A percentile compares a stretch with the other conserved stretches of the same genome.
These are phyloP conservation scores for Ascochyta lentis DNA, from an alignment of 2,329 filamentous ascomycete genomes.

Conservation along the genomic window DNA sequence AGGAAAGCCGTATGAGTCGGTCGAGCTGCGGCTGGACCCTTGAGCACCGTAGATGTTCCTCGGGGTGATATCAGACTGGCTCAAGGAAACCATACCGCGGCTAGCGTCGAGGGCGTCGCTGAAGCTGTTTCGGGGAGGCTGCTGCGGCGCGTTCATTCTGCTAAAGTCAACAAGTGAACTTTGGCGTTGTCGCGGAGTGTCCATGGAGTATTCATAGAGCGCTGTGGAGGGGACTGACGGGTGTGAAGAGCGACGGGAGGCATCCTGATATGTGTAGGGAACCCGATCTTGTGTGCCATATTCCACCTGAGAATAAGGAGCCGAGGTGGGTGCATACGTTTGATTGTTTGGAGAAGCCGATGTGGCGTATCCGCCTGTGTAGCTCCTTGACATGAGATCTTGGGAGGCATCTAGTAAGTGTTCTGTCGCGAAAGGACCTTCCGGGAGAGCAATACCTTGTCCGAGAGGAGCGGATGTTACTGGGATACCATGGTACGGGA, in stretches of 20 bases:
- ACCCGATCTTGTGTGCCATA: slow-evolving; percentile 65
- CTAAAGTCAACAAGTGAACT: slow-evolving; percentile 70
- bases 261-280: slow-evolving; percentile 64
- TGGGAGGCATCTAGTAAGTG: slow-evolving; percentile 74
- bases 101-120: slow-evolving; percentile 91
- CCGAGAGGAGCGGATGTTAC: slow-evolving; percentile 76
- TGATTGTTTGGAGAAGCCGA: slow-evolving; percentile 73
- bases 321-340: slow-evolving; percentile 71
- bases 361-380: slow-evolving; percentile 70
- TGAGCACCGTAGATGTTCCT: slow-evolving; percentile 82
- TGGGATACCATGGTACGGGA: slow-evolving; percentile 77
- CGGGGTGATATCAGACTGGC: slow-evolving; percentile 82
- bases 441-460: slow-evolving; percentile 69
- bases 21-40: slow-evolving; percentile 70
- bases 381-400: slow-evolving; percentile 79
- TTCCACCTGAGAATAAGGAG: slow-evolving; percentile 77
- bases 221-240: slow-evolving; percentile 73
- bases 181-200: slow-evolving; percentile 59
- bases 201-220: slow-evolving; percentile 57
- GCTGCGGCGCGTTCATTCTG: slow-evolving; percentile 64
- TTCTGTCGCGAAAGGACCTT: slow-evolving; percentile 66
- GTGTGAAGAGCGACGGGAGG: slow-evolving; percentile 77
- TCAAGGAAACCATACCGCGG: slow-evolving; percentile 93
- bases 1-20: slow-evolving; percentile 91
- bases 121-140: slow-evolving; percentile 71